These are phyloP conservation scores for Colletotrichum acutatum DNA, from an alignment of 2,329 filamentous ascomycete species.

Conservation along the genomic window DNA sequence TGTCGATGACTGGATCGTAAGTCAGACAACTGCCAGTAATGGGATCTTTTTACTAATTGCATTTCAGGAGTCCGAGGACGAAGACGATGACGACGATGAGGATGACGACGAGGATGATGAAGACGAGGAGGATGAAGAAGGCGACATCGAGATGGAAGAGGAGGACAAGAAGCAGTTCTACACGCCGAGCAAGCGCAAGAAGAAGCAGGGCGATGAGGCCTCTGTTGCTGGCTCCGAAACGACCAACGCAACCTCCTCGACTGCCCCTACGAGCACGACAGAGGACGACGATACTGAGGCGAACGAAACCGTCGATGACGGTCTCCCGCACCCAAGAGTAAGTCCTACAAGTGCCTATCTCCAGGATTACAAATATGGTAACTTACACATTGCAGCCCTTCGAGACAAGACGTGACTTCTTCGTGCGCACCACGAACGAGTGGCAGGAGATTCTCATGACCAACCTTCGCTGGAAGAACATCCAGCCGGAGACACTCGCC, in stretches of 20 bases:
- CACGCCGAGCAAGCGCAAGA: constrained; percentile 67
- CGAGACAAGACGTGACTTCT: constrained; percentile 92
- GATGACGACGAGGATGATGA: constrained; percentile 66
- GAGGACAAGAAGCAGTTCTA: constrained; percentile 53
- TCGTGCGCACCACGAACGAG: constrained; percentile 83
- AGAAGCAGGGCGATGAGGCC: constrained; percentile 59
- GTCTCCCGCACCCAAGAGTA: constrained; percentile 76
- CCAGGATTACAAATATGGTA: not conserved
- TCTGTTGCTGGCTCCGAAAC: constrained; percentile 40
- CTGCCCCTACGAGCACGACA: constrained; percentile 40
- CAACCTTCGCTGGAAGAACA: constrained; percentile 74
- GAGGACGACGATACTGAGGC: constrained; percentile 60
- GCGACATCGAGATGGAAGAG: constrained; percentile 58
- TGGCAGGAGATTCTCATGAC: constrained; percentile 92
- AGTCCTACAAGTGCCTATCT: constrained; percentile 36
- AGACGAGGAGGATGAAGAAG: constrained; percentile 61
- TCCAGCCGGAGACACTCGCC: constrained; percentile 73
- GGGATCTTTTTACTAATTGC: constrained; percentile 39
- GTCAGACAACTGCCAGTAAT: constrained; percentile 46
- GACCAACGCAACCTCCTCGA: constrained; percentile 41
- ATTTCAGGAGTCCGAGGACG: constrained; percentile 67
- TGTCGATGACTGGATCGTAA: constrained; percentile 83
- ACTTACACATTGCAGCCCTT: constrained; percentile 72
- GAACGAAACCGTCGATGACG: constrained; percentile 73
- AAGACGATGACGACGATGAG: constrained; percentile 69